Evolutionary conservation across 495 filamentous ascomycete genomes (phyloP).

Genomic region (Aspergillus egyptiacus): DNA sequence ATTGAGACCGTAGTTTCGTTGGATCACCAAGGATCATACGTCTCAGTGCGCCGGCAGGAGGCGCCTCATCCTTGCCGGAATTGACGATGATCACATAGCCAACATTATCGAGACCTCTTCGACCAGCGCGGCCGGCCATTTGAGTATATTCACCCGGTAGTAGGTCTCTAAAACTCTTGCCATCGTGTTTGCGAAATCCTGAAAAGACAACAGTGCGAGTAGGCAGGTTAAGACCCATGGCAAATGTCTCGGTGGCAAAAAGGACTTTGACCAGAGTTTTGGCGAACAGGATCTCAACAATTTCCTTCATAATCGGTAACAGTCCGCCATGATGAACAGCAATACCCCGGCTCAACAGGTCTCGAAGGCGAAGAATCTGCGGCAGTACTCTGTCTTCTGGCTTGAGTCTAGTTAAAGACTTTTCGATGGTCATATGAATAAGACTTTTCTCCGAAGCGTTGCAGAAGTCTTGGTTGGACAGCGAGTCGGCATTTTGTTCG

Average conservation of each 20-base stretch:
- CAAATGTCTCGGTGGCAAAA: constrained; percentile 97
- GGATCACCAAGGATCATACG: constrained; percentile 96
- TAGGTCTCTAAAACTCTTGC: constrained; percentile 82
- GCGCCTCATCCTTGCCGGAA: constrained; percentile 78
- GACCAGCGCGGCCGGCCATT: constrained; percentile 93
- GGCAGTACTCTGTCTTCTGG: constrained; percentile 83
- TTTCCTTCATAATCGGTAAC: constrained; percentile 93
- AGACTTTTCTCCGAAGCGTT: constrained; percentile 89
- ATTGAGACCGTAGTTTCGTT: constrained; percentile 91
- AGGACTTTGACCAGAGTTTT: constrained; percentile 91
- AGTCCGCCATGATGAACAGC: constrained; percentile 96
- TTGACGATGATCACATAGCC: constrained; percentile 91
- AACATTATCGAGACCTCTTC: constrained; percentile 84
- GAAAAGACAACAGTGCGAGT: constrained; percentile 97
- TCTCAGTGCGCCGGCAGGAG: constrained; percentile 69
- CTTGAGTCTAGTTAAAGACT: constrained; percentile 86
- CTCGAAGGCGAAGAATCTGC: constrained; percentile 81
- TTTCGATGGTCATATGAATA: constrained; percentile 96
- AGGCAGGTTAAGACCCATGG: constrained; percentile 94
- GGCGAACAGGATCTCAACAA: constrained; percentile 95
- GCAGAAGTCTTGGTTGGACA: constrained; percentile 91
- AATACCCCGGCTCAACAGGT: constrained; percentile 80
- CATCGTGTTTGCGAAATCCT: constrained; percentile 93
- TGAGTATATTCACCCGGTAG: constrained; percentile 96
- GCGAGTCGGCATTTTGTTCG: constrained; percentile 91